A percentile compares a stretch with the other conserved stretches of the same genome.
Conservation (phyloP, 345 rosid genomes). For the Salix caprea region DNA sequence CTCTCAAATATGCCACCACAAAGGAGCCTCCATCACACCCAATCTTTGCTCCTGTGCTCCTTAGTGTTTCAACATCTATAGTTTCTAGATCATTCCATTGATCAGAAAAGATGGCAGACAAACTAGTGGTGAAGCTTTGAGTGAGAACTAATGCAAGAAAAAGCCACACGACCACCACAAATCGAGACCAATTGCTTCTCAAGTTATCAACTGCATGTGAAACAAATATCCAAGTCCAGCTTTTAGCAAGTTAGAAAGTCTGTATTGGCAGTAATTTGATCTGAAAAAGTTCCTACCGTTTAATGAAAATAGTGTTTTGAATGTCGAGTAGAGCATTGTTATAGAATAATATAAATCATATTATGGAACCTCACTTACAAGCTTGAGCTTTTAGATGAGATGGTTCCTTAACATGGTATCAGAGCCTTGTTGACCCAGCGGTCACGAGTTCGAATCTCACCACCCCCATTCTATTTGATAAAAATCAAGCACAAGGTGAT, state of each 20-base stretch:
- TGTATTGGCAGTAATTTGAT: background rate
- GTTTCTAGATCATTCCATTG: background rate
- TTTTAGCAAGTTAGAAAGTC: background rate
- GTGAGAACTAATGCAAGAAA: constrained; percentile 23
- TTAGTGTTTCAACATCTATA: background rate
- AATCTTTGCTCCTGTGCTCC: constrained; percentile 12
- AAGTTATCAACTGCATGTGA: constrained; percentile 9
- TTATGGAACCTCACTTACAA: too few relatives aligned
- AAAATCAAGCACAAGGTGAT: too few relatives aligned
- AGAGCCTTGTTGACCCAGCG: too few relatives aligned
- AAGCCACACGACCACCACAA: constrained; percentile 21
- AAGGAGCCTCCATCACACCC: constrained; percentile 34
- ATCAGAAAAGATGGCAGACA: constrained; percentile 17
- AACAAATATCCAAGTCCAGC: too few relatives aligned
- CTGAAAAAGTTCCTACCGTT: constrained; percentile 4
- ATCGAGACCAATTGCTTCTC: constrained; percentile 25
- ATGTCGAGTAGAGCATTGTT: constrained; percentile 19
- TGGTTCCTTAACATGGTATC: too few relatives aligned
- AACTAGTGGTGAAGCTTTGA: constrained; percentile 22
- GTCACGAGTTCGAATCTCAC: too few relatives aligned
- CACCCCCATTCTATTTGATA: too few relatives aligned
- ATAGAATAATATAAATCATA: too few relatives aligned
- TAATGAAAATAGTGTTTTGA: constrained; percentile 25
- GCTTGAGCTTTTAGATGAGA: too few relatives aligned
- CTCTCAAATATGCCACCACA: constrained; percentile 16